phyloP scores from a whole-genome alignment of 2,329 filamentous ascomycete species.

The Amauroascus verrucosus region DNA sequence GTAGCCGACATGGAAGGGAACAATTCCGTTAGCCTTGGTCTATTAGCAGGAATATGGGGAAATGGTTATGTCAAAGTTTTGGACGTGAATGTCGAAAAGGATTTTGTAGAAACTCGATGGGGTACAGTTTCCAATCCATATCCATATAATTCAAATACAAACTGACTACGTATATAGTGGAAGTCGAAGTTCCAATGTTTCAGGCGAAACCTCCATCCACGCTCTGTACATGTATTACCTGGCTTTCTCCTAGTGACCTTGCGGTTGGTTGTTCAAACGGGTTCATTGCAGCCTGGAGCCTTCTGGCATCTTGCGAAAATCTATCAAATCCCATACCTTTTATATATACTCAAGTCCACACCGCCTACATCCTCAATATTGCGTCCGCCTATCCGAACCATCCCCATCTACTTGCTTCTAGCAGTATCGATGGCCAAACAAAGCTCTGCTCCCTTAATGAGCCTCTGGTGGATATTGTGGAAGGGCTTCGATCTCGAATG shows the following conservation, averaged over 20 bases:
- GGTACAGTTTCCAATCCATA: conserved; percentile 9
- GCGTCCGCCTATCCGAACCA: conserved; percentile 44
- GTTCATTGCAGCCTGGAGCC: conserved; percentile 45
- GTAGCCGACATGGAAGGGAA: conserved; percentile 20
- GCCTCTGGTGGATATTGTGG: conserved; percentile 36
- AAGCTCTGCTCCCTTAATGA: conserved; percentile 46
- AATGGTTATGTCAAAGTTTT: conserved; percentile 49
- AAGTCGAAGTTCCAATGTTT: conserved; percentile 41
- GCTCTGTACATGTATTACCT: conserved; percentile 47
- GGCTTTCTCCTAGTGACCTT: conserved; percentile 47
- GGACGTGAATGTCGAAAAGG: conserved; percentile 35
- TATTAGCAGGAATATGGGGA: conserved; percentile 49
- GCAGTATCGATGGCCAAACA: conserved; percentile 46
- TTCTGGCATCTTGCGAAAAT: conserved; percentile 20
- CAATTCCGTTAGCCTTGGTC: conserved; percentile 34
- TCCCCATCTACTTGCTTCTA: conserved; percentile 44
- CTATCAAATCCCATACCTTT: conserved; percentile 23
- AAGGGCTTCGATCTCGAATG: conserved; percentile 42
- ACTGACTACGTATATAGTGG: conserved; percentile 24
- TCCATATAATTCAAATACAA: neutral
- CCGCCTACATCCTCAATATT: conserved; percentile 32
- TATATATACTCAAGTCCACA: conserved; percentile 30
- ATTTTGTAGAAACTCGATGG: conserved; percentile 24
- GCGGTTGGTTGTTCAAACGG: conserved; percentile 49
- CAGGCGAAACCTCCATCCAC: conserved; percentile 41